Base-by-base conservation (phyloP, 1,284 basidiomycete genomes). In the Mixia osmundae region DNA sequence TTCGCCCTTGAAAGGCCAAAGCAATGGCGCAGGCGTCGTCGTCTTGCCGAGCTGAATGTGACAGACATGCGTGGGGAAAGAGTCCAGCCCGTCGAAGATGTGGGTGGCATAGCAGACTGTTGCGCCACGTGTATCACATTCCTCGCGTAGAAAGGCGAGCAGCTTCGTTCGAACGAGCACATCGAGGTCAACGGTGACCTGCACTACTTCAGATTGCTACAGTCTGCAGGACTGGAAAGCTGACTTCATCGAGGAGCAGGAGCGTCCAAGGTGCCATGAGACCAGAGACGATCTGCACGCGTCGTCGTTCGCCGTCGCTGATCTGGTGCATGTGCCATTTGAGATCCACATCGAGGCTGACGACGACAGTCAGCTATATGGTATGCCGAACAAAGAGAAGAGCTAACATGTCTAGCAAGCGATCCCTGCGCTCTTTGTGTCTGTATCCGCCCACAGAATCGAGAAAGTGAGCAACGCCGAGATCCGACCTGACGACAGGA, bases 161-260 rank as follows among this genome's bases (percentile, higher is more conserved):
- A 99, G 62, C 44, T 91, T 79, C 35, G 79, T 71, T 31, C 91
- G 72, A 29, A 99, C 91, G 26, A 95, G 68, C 5, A 95, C 87
- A 50, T 99, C 91, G n/a, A 99, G 63, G 55, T 99, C 91, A 23
- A 97, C 91, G 0, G 89, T 97, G 36, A 95, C 85, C 63, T 99
- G 62, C 4, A 99, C 61, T 15, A n/a, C n/a, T n/a, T n/a, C n/a
- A n/a, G n/a, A n/a, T n/a, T n/a, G n/a, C n/a, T n/a, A n/a, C n/a
- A n/a, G n/a, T n/a, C n/a, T n/a, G n/a, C n/a, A n/a, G n/a, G n/a
- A n/a, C n/a, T n/a, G n/a, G n/a, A n/a, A n/a, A n/a, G n/a, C n/a
- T n/a, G n/a, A n/a, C n/a, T n/a, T n/a, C n/a, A n/a, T n/a, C n/a
- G n/a, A n/a, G n/a, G n/a, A n/a, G n/a, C n/a, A n/a, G n/a, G n/a